Base-by-base conservation (phyloP, 768 basidiomycete genomes). In the Suillus occidentalis region DNA sequence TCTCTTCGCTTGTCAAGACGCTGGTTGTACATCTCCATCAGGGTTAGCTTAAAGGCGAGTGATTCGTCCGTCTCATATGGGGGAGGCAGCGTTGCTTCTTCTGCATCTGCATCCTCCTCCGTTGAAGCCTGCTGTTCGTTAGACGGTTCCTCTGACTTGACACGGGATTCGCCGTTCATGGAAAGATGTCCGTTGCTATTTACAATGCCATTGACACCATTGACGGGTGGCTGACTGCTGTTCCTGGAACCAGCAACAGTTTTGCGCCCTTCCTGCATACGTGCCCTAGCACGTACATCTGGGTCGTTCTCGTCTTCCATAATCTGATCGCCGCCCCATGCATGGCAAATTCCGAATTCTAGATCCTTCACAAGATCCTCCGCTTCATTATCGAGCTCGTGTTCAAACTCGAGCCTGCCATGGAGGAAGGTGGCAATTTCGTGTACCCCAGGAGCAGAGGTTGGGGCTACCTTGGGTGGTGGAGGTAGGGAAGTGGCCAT, bases 341-440 rank as follows among this genome's bases (percentile, higher is more conserved):
- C 85, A 25, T 85, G 81, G 66, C 94, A 94, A n/a, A 95, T 79
- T 2, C 94, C 97, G 70, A 98, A 98, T 73, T 99, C 96, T 67
- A 99, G 82, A 73, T 98, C 95, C 77, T 98, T 99, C 68, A 98
- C 90, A 2, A 94, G 78, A 71, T 96, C 90, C 74, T 99, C 97
- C 0, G 97, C 97, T 60, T 99, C 97, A 74, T 99, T 97, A 72
- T 98, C 96, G 6, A 94, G 79, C 76, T 99, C 97, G 70, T 96
- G 95, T 73, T 99, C 97, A 73, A 99, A 99, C 76, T 99, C 97
- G 42, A 99, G 83, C 22, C 97, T 89, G 18, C 97, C 97, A 10
- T 97, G 97, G 73, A 99, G 89, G 79, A 90, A 99, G 0, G 90
- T 91, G 18, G 90, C 88, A 47, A 99, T 85, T 78, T 99, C 97